Evolutionary conservation across 2,329 filamentous ascomycete genomes (phyloP).

Genomic region (Aureobasidium melanogenum): DNA sequence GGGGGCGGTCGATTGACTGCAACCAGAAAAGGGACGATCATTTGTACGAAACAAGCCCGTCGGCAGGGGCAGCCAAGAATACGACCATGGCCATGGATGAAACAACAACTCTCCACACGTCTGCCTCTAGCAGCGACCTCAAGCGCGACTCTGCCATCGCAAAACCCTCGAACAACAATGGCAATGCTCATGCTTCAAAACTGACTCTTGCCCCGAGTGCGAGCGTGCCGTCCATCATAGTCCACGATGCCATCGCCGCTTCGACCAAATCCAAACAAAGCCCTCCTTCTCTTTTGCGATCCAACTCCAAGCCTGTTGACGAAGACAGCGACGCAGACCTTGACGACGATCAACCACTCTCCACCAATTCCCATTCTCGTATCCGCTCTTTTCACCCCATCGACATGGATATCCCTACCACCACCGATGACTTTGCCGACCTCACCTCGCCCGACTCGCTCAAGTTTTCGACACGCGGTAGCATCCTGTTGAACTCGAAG

Average conservation of each 20-base stretch:
- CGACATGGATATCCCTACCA: conserved; percentile 45
- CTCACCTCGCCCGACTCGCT: conserved; percentile 41
- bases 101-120: conserved; percentile 24
- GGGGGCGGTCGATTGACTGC: background rate
- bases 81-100: conserved; percentile 16
- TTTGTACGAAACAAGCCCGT: background rate
- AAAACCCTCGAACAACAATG: background rate
- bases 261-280: conserved; percentile 14
- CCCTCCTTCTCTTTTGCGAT: conserved; percentile 10
- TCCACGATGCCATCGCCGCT: conserved; percentile 30
- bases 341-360: background rate
- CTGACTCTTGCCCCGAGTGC: conserved; percentile 27
- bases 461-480: conserved; percentile 52
- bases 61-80: background rate
- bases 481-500: conserved; percentile 47
- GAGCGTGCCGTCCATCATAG: conserved; percentile 36
- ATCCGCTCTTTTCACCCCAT: conserved; percentile 39
- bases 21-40: background rate
- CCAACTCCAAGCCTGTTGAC: conserved; percentile 10
- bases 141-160: conserved; percentile 26
- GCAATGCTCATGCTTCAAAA: conserved; percentile 8
- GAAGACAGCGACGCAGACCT: conserved; percentile 11
- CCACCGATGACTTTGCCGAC: conserved; percentile 43
- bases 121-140: conserved; percentile 18
- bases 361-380: conserved; percentile 13